Evolutionary conservation across 2,329 filamentous ascomycete species (phyloP), one percentile per base, ranked within the genome.

Genomic region (Claviceps fusiformis): DNA sequence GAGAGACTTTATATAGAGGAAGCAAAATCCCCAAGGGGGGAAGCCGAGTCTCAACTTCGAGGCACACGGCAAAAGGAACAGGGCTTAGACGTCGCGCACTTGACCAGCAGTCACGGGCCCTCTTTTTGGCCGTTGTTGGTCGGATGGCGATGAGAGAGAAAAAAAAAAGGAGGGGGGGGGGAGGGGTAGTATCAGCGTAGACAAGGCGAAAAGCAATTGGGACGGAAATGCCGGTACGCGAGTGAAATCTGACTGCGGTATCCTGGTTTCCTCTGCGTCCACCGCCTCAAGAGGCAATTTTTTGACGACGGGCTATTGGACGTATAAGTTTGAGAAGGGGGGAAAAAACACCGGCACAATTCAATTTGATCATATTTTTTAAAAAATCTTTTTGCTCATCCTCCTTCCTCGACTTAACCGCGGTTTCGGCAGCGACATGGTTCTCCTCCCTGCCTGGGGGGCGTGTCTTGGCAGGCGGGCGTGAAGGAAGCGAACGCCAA

Each of bases 321-420:
- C 11, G 15, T 44, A 33, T 24, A 15, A 17, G 7, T 1, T 19
- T 19, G 17, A 33, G 19, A 24, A 33, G n/a, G 19, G 37, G 43
- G 24, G 19, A 46, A 35, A n/a, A 54, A 13, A 52, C 11, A 46
- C 55, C 7, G 24, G 39, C 47, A 37, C 41, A 51, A 39, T 48
- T 19, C 46, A 49, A 41, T 35, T 53, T 57, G 27, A 33, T 57
- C 53, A 57, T 46, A 46, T 52, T 46, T 31, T 19, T 19, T 19
- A 19, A 19, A 19, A 19, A 19, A 19, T 19, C 15, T 50, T 46
- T 27, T 39, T 52, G 27, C 24, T 53, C 37, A 19, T 35, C 8
- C 6, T 17, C 43, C 2, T 27, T 33, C 5, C 24, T 41, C 52
- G 19, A 51, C 52, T 54, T 31, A 29, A 47, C 46, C 39, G 52